Evolutionary conservation across 164 flowering plant genomes (phyloP), one percentile per base, ranked within the genome.

Genomic region (Nymphaea colorata): DNA sequence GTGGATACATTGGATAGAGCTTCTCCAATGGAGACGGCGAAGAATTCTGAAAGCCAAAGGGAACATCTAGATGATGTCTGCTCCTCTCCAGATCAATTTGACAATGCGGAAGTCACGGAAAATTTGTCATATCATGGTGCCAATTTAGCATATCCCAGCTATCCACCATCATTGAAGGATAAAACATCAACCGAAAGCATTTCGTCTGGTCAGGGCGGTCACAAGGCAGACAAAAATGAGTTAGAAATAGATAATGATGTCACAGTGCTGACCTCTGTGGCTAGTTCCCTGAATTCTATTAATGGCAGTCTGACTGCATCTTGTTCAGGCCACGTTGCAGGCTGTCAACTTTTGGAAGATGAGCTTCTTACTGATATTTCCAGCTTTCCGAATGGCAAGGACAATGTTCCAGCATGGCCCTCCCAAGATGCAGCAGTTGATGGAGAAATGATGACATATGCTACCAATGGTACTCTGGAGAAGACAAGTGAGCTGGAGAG

Each of bases 301-400:
- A 47, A 47, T 47, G 55, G 2, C 55, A 47, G 12, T 47, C 55
- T 47, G 55, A 4, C 5, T 47, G 55, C 55, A 47, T 7, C 12
- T 6, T 7, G 12, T 6, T 47, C 55, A 14, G 55, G 55, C 12
- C 55, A 47, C 7, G 12, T 47, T 6, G 55, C 7, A 47, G 5
- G 55, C 11, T 47, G 12, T 47, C 7, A 4, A 7, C 7, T 6
- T 47, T 47, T 47, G 7, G 64, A 82, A 70, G 85, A 79, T 5
- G 78, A 87, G 70, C 76, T 73, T 61, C 84, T 84, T 66, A 71
- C 85, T 67, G 83, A 86, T 53, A 72, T 73, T 51, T 83, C 82
- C 77, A 82, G 76, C 68, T 64, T 64, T 14, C 64, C 75, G 16
- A 42, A 64, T 57, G 64, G 41, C 45, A 74, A 70, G 66, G 69